Conservation (phyloP, 177 flowering plant species). For the Vitis hybrid region DNA sequence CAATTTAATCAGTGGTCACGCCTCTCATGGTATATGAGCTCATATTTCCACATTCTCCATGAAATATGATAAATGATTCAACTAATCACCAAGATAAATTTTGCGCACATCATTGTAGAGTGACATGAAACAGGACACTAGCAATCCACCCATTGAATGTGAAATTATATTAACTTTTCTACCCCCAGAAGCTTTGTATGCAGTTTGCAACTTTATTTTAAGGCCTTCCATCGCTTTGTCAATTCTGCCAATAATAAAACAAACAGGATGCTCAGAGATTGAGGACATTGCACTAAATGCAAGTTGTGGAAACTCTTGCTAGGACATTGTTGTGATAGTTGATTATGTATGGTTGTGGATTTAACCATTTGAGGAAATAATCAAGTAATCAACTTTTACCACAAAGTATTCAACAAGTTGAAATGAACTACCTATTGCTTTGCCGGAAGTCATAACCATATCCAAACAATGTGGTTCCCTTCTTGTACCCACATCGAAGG, state of each 20-base stretch:
- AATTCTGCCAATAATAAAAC: slow-evolving; percentile 44
- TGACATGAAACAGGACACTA: slow-evolving; percentile 69
- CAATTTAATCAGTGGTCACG: slow-evolving; percentile 8
- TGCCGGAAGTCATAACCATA: slow-evolving; percentile 94
- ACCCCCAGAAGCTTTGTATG: slow-evolving; percentile 81
- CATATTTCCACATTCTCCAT: neutral
- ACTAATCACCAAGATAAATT: slow-evolving; percentile 1
- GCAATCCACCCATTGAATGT: slow-evolving; percentile 96
- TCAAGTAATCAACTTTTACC: slow-evolving; percentile 9
- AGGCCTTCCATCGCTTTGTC: slow-evolving; percentile 66
- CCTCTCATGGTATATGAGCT: slow-evolving; percentile 4
- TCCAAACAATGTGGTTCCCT: slow-evolving; percentile 89
- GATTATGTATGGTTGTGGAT: too few species aligned
- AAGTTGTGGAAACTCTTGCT: neutral
- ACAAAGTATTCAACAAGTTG: neutral
- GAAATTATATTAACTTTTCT: slow-evolving; percentile 83
- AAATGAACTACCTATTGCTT: slow-evolving; percentile 70
- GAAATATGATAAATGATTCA: slow-evolving; percentile 1
- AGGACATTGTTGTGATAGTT: too few species aligned
- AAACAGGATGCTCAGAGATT: slow-evolving; percentile 12
- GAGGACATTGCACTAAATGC: neutral
- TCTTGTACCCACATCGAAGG: slow-evolving; percentile 73
- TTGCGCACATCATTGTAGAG: slow-evolving; percentile 67
- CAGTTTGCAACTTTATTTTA: slow-evolving; percentile 60
- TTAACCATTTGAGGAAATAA: neutral